Base-by-base conservation (phyloP, 768 basidiomycete species). In the Lactifluus volemus region DNA sequence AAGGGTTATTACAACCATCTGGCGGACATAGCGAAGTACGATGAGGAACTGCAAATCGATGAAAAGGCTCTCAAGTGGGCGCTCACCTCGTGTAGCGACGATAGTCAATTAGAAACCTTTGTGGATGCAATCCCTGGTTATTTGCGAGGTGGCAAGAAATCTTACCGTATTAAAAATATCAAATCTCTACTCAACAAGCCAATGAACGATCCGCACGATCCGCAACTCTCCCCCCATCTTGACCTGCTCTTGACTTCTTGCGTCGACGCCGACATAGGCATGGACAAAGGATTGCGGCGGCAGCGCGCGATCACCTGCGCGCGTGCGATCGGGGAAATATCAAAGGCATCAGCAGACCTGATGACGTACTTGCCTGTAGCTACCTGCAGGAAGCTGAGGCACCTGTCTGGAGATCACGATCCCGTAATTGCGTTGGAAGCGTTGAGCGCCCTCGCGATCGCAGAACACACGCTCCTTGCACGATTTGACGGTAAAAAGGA, bases 291-390 rank as follows among this genome's bases (percentile, higher is more conserved):
- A 8, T 34, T 15, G 10, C 63, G 63, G 11, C 41, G 53, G 15
- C 59, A 45, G 9, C 63, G 63, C n/a, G 59, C 59, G 3, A 38
- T 62, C 42, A 52, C 48, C 15, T 63, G 63, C 15, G 15, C 50
- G n/a, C 53, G 45, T n/a, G 63, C 54, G 6, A 17, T 62, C 59
- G 41, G 49, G 42, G 53, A 61, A 29, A 36, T 63, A 8, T 54
- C 53, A 21, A 55, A 15, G 14, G 41, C 58, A 10, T 53, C 55
- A 14, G 34, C 36, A 30, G 25, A 14, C 25, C 7, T 30, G 29
- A 15, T 3, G 48, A 11, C 30, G 48, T 12, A 12, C 25, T 30
- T 49, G 15, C 29, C 48, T 8, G 44, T 12, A 1, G 2, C 25
- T 14, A 25, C 48, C 25, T 29, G 48, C 48, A 30, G 11, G 48